Evolutionary conservation across 2,329 filamentous ascomycete species (phyloP).

Genomic region (Sporothrix humicola): DNA sequence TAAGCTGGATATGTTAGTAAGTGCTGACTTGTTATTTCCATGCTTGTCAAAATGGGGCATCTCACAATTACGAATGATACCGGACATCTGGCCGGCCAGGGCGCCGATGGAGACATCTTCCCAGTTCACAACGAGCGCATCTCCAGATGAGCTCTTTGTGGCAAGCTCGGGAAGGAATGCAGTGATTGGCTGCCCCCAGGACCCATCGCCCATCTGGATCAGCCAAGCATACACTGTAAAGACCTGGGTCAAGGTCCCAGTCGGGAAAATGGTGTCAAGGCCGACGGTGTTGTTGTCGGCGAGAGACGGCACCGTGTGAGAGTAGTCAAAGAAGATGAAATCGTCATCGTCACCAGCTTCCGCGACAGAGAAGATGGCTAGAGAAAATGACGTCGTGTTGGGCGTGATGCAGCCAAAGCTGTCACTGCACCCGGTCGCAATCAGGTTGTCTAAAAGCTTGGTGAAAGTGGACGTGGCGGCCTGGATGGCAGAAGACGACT

Average conservation of each 20-base stretch:
- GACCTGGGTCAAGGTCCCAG: conserved; percentile 2
- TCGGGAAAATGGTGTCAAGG: not conserved
- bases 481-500: conserved; percentile 6
- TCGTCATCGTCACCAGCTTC: not conserved
- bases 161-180: not conserved
- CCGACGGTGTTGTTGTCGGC: not conserved
- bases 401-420: not conserved
- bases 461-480: not conserved
- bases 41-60: not conserved
- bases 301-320: conserved; percentile 5
- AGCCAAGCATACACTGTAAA: conserved; percentile 12
- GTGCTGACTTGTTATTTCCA: not conserved
- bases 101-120: not conserved
- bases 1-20: not conserved
- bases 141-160: not conserved
- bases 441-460: not conserved
- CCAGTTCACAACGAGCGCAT: not conserved
- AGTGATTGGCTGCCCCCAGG: not conserved
- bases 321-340: conserved; percentile 18
- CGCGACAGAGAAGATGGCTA: not conserved
- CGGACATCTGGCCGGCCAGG: not conserved
- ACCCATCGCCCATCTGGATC: conserved; percentile 1
- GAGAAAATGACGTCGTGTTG: not conserved
- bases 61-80: conserved; percentile 2
- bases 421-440: not conserved